Percentiles rank a stretch among this genome's conserved stretches.
phyloP scores from a whole-genome alignment of 2,329 filamentous ascomycete species.

The Seiridium unicorne region DNA sequence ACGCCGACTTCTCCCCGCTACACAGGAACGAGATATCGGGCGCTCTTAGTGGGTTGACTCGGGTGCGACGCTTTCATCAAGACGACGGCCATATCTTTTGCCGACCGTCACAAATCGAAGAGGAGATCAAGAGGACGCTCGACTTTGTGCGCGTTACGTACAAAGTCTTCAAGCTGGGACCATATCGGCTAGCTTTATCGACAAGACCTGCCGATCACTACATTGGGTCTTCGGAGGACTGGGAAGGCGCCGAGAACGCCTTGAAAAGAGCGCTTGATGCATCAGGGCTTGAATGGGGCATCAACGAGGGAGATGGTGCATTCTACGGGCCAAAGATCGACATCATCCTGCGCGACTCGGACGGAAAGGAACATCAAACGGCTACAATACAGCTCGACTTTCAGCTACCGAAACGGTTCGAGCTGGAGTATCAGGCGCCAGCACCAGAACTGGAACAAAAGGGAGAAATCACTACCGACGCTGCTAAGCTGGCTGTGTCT shows the following conservation, averaged over 20 bases:
- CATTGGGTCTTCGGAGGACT: conserved; percentile 71
- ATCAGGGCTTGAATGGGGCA: conserved; percentile 65
- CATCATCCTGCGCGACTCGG: conserved; percentile 74
- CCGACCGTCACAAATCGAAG: conserved; percentile 54
- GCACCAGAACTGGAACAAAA: conserved; percentile 60
- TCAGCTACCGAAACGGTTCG: conserved; percentile 81
- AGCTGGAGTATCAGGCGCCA: conserved; percentile 70
- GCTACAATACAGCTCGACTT: conserved; percentile 90
- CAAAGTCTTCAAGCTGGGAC: conserved; percentile 65
- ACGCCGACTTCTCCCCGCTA: conserved; percentile 93
- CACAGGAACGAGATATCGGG: conserved; percentile 96
- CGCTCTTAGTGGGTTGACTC: conserved; percentile 83
- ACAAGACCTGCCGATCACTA: conserved; percentile 75
- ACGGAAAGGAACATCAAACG: conserved; percentile 85
- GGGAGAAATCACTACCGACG: conserved; percentile 48
- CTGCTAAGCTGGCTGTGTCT: conserved; percentile 44
- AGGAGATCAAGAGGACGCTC: conserved; percentile 52
- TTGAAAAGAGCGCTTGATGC: conserved; percentile 61
- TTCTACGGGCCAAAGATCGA: conserved; percentile 95
- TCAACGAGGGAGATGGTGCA: conserved; percentile 81
- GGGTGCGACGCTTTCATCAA: conserved; percentile 92
- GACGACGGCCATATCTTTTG: conserved; percentile 98
- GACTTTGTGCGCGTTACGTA: conserved; percentile 47
- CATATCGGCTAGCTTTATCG: conserved; percentile 75
- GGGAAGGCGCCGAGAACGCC: conserved; percentile 65